Percentiles rank a stretch among this genome's conserved stretches.
phyloP scores from a whole-genome alignment of 208 protist genomes.

The Novymonas esmeraldas region DNA sequence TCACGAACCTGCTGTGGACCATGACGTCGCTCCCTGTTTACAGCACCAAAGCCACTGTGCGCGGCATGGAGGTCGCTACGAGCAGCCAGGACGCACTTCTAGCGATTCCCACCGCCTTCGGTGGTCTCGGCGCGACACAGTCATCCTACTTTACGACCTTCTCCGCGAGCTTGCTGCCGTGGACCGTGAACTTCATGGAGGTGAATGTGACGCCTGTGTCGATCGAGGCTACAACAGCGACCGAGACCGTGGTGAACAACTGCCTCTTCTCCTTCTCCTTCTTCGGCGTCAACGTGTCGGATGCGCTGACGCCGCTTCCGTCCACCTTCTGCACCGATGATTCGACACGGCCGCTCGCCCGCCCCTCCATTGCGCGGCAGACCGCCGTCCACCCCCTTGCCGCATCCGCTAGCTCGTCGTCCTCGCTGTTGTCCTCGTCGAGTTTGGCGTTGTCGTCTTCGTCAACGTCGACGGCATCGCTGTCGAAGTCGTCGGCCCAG shows the following conservation, averaged over 20 bases:
- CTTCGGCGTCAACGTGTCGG: conserved; percentile 22
- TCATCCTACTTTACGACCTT: conserved; percentile 3
- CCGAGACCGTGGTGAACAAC: conserved; percentile 1
- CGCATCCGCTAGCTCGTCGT: not conserved
- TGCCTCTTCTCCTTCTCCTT: conserved; percentile 38
- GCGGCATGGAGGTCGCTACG: conserved; percentile 14
- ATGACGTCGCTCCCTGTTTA: not conserved
- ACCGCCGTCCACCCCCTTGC: no score
- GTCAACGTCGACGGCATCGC: no score
- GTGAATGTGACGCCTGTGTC: conserved; percentile 13
- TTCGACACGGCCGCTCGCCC: not conserved
- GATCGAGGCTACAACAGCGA: conserved; percentile 9
- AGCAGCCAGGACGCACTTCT: not conserved
- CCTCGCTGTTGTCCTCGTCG: no score
- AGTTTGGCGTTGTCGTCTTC: no score
- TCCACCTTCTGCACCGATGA: not conserved
- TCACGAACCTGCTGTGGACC: not conserved
- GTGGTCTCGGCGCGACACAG: conserved; percentile 15
- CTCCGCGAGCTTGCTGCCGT: not conserved
- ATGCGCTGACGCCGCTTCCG: not conserved
- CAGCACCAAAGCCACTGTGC: not conserved
- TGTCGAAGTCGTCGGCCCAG: no score
- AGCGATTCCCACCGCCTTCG: conserved; percentile 21
- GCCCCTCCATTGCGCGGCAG: no score
- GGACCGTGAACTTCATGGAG: conserved; percentile 20